phyloP scores from a whole-genome alignment of 148 eudicot genomes.

The Diospyros lotus region DNA sequence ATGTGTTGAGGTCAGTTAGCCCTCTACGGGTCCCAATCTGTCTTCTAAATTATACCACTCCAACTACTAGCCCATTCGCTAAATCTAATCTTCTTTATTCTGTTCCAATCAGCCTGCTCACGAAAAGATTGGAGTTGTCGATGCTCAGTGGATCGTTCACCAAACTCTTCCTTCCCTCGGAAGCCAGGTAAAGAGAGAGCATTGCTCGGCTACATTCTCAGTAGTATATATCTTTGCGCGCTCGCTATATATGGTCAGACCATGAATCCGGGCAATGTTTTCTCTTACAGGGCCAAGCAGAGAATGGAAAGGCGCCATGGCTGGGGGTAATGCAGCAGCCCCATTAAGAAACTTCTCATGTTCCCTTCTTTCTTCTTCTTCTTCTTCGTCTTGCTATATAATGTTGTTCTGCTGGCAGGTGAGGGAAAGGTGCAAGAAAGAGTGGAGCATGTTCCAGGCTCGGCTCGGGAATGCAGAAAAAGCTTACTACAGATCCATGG shows the following conservation, averaged over 20 bases:
- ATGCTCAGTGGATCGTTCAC: slow-evolving; percentile 88
- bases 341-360: neutral
- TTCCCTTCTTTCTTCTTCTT: neutral
- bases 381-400: too few species aligned
- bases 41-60: neutral
- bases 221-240: neutral
- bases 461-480: slow-evolving; percentile 42
- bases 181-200: slow-evolving; percentile 49
- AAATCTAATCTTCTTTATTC: neutral
- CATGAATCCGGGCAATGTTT: neutral
- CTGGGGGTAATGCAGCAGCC: slow-evolving; percentile 35
- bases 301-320: slow-evolving; percentile 39
- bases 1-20: slow-evolving; percentile 69
- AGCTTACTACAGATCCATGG: slow-evolving; percentile 36
- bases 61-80: too few species aligned
- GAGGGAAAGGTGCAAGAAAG: slow-evolving; percentile 39
- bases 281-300: slow-evolving; percentile 32
- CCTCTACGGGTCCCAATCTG: neutral
- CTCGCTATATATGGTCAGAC: neutral
- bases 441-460: slow-evolving; percentile 44
- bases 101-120: slow-evolving; percentile 62
- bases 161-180: slow-evolving; percentile 72
- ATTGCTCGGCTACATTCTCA: neutral
- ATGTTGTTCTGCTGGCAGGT: slow-evolving; percentile 27
- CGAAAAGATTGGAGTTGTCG: slow-evolving; percentile 87